These are phyloP conservation scores for Piloderma croceum DNA, from an alignment of 768 basidiomycete species.

Conservation along the genomic window DNA sequence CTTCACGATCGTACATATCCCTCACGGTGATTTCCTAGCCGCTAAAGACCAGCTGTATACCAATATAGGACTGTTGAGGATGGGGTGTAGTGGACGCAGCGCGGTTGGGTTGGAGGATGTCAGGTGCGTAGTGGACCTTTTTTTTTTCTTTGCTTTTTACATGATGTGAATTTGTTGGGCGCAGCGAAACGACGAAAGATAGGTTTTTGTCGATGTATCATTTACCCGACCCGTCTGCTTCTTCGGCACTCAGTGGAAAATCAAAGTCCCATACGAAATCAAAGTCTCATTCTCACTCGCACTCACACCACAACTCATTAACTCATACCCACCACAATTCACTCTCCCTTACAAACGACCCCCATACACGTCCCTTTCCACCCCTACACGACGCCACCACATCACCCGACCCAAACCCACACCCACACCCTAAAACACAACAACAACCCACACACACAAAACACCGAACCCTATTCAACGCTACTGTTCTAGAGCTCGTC, in stretches of 20 bases:
- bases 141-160: no score
- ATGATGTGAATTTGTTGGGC: no score
- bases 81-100: constrained; percentile 75
- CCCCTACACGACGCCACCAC: constrained; percentile 13
- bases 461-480: constrained; percentile 43
- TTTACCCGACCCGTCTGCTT: constrained; percentile 37
- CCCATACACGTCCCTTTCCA: constrained; percentile 14
- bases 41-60: constrained; percentile 65
- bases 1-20: constrained; percentile 78
- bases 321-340: neutral
- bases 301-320: constrained; percentile 16
- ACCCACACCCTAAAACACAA: constrained; percentile 12
- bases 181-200: constrained; percentile 73
- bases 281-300: constrained; percentile 18
- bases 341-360: neutral
- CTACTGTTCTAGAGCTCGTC: constrained; percentile 70
- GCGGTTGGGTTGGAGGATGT: constrained; percentile 77
- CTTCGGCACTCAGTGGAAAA: constrained; percentile 18
- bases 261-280: constrained; percentile 25
- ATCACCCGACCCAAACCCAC: constrained; percentile 9
- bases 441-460: constrained; percentile 17
- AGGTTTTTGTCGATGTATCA: constrained; percentile 71
- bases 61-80: constrained; percentile 79
- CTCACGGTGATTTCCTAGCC: constrained; percentile 59
- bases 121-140: constrained; percentile 50